A percentile compares a stretch with the other conserved stretches of the same genome.
phyloP scores from a whole-genome alignment of 2,329 filamentous ascomycete species.

The Ophiosphaerella herpotricha region DNA sequence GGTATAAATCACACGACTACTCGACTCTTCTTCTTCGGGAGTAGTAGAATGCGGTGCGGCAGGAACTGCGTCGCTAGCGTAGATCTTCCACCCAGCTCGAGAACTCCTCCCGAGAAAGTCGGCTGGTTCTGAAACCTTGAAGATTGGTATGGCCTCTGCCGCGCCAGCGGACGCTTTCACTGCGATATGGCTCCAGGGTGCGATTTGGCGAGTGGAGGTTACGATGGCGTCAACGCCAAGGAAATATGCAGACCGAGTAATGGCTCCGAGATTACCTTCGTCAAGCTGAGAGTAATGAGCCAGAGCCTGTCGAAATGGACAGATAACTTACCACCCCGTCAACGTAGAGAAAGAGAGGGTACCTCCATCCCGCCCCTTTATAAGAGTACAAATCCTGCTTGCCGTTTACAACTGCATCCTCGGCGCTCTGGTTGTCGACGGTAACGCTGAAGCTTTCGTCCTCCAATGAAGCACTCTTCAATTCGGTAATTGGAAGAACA shows the following conservation, averaged over 20 bases:
- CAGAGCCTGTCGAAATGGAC: not conserved
- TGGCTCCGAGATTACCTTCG: constrained; percentile 86
- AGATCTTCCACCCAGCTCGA: constrained; percentile 78
- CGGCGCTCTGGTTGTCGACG: constrained; percentile 70
- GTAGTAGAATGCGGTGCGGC: not conserved
- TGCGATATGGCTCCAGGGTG: constrained; percentile 74
- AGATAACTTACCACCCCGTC: constrained; percentile 63
- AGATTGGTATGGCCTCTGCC: constrained; percentile 76
- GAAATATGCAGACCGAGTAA: constrained; percentile 86
- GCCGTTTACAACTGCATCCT: constrained; percentile 77
- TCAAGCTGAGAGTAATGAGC: constrained; percentile 62
- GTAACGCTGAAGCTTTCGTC: constrained; percentile 26
- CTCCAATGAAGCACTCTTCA: constrained; percentile 58
- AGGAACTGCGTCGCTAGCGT: constrained; percentile 64
- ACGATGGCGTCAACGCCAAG: constrained; percentile 86
- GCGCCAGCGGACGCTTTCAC: constrained; percentile 90
- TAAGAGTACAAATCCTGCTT: constrained; percentile 57
- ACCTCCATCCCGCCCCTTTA: constrained; percentile 52
- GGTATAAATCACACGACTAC: constrained; percentile 29
- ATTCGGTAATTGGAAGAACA: constrained; percentile 65
- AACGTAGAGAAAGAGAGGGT: constrained; percentile 74
- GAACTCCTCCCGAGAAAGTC: constrained; percentile 72
- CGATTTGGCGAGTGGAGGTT: constrained; percentile 71
- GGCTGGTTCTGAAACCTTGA: constrained; percentile 69
- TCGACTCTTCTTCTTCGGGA: constrained; percentile 24